A percentile compares a stretch with the other conserved stretches of the same genome.
These are phyloP conservation scores for Apostasia shenzhenica DNA, from an alignment of 106 monocot species.

Conservation along the genomic window DNA sequence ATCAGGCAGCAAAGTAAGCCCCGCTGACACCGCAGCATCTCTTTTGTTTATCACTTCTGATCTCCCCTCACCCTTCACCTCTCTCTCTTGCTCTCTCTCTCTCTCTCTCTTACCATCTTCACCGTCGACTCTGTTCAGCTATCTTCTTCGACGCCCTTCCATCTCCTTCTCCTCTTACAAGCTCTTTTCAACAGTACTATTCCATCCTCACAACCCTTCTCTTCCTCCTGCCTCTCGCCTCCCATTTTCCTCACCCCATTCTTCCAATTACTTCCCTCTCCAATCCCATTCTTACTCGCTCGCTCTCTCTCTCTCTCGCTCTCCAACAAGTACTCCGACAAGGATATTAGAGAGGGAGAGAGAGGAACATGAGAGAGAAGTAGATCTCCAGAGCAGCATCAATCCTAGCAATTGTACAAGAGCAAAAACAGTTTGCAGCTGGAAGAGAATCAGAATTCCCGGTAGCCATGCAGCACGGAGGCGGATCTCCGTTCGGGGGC, in stretches of 20 bases:
- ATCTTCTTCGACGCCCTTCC: neutral
- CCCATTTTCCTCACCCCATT: constrained; percentile 18
- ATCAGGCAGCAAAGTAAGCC: constrained; percentile 30
- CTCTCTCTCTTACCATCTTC: constrained; percentile 20
- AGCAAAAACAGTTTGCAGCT: neutral
- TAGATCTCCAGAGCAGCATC: neutral
- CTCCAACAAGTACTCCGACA: no score
- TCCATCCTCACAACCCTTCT: neutral
- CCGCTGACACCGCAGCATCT: constrained; percentile 59
- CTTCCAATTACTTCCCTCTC: neutral
- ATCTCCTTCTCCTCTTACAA: neutral
- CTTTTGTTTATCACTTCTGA: constrained; percentile 18
- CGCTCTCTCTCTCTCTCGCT: neutral
- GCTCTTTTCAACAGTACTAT: neutral
- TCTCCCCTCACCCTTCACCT: constrained; percentile 3
- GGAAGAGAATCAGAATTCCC: neutral
- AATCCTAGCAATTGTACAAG: neutral
- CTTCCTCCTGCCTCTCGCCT: neutral
- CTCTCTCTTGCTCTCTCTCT: constrained; percentile 5
- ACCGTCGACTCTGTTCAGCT: neutral
- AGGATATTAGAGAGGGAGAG: no score
- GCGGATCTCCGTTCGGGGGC: constrained; percentile 47
- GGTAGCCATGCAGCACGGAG: constrained; percentile 31
- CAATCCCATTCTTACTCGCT: neutral
- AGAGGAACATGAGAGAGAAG: neutral